Percentiles rank a stretch among this genome's conserved stretches.
Conservation (phyloP, 2,329 filamentous ascomycete genomes). For the Stromatinia cepivora region DNA sequence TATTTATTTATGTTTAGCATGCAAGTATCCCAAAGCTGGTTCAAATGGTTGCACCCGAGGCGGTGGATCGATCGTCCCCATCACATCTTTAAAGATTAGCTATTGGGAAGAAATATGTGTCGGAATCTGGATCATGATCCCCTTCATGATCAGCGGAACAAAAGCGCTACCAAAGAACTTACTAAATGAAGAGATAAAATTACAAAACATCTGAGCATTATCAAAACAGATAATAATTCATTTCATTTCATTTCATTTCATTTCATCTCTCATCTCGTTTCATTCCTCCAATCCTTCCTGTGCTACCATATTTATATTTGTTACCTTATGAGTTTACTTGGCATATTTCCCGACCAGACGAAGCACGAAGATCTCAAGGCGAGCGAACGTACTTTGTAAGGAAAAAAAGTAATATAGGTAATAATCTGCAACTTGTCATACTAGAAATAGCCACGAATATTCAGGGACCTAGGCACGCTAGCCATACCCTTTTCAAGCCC, state of each 20-base stretch:
- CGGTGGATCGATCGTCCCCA: conserved; percentile 11
- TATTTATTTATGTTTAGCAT: conserved; percentile 11
- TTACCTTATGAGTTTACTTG: not conserved
- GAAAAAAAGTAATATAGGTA: not conserved
- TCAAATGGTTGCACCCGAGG: not conserved
- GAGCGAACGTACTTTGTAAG: not conserved
- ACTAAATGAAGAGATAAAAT: not conserved
- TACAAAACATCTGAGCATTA: not conserved
- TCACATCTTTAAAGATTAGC: not conserved
- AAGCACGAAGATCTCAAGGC: not conserved
- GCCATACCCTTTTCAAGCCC: conserved; percentile 7
- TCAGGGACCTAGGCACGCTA: conserved; percentile 21
- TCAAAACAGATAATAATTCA: not conserved
- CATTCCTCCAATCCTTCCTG: conserved; percentile 18
- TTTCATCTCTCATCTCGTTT: conserved; percentile 14
- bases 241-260: conserved; percentile 9
- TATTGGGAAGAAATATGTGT: not conserved
- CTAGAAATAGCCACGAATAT: conserved; percentile 21
- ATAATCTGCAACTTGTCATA: conserved; percentile 8
- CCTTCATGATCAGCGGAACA: not conserved
- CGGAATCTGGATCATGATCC: not conserved
- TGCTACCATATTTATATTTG: conserved; percentile 3
- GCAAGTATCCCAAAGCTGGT: conserved; percentile 13
- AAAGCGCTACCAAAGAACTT: not conserved
- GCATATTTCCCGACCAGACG: not conserved